Conservation (phyloP, 495 filamentous ascomycete species). For the Beverwykella pulmonaria region DNA sequence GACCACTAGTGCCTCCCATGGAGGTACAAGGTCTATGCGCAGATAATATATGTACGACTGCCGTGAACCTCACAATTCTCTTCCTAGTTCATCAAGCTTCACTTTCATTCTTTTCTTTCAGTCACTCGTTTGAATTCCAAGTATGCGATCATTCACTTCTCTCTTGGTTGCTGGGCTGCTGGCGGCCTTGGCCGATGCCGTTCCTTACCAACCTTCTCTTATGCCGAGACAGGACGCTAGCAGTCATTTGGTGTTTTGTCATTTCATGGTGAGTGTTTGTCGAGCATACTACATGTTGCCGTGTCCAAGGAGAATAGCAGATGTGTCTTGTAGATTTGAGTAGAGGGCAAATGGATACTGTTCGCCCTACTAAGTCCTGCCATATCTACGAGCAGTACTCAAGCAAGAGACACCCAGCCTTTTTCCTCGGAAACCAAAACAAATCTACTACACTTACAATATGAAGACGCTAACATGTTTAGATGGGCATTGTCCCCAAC, state of each 20-base stretch:
- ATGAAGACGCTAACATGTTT: too few relatives aligned
- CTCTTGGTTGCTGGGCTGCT: conserved; percentile 12
- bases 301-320: too few relatives aligned
- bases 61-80: not conserved
- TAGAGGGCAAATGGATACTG: too few relatives aligned
- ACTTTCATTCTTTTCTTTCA: conserved; percentile 6
- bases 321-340: too few relatives aligned
- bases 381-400: too few relatives aligned
- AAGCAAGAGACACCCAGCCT: too few relatives aligned
- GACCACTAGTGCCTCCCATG: not conserved
- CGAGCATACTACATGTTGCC: too few relatives aligned
- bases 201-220: conserved; percentile 9
- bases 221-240: conserved; percentile 7
- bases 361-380: too few relatives aligned
- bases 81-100: not conserved
- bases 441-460: too few relatives aligned
- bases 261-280: conserved; percentile 59
- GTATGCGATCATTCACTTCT: conserved; percentile 22
- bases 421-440: not conserved
- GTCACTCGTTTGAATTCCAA: conserved; percentile 7
- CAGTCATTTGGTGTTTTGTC: conserved; percentile 55
- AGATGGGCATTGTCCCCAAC: conserved; percentile 58
- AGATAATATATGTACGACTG: not conserved
- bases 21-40: not conserved
- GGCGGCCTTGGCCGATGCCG: conserved; percentile 13